Evolutionary conservation across 169 alveolate species (phyloP).

Genomic region (Plasmodium cynomolgi): DNA sequence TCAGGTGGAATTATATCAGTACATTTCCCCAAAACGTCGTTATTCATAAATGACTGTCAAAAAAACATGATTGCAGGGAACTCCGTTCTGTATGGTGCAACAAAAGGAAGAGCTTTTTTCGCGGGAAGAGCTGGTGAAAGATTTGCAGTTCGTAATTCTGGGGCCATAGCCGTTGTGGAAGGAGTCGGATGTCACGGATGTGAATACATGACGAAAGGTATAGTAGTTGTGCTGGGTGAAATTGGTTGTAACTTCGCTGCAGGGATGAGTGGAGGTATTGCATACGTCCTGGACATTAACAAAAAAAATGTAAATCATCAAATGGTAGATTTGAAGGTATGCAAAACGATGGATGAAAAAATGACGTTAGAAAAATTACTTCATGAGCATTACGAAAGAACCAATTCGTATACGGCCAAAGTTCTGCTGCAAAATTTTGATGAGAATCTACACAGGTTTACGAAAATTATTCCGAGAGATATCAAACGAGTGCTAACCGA

Average conservation of each 20-base stretch:
- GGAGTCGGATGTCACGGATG: constrained; percentile 89
- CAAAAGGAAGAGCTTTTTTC: constrained; percentile 85
- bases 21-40: constrained; percentile 75
- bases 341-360: constrained; percentile 76
- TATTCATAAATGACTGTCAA: constrained; percentile 74
- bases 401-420: constrained; percentile 78
- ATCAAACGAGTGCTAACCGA: constrained; percentile 77
- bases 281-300: constrained; percentile 80
- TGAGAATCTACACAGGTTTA: constrained; percentile 58
- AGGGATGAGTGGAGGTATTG: constrained; percentile 90
- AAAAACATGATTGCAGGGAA: constrained; percentile 85
- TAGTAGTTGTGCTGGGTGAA: constrained; percentile 84
- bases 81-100: constrained; percentile 86
- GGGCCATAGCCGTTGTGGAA: constrained; percentile 87
- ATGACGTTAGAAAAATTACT: constrained; percentile 75
- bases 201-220: constrained; percentile 90
- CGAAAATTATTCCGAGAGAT: constrained; percentile 77
- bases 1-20: constrained; percentile 85
- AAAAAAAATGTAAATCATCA: constrained; percentile 75
- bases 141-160: constrained; percentile 87
- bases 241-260: constrained; percentile 87
- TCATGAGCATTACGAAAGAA: constrained; percentile 76
- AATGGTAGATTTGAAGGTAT: constrained; percentile 78
- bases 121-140: constrained; percentile 89
- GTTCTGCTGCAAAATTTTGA: constrained; percentile 55